These are phyloP conservation scores for Papiliotrema laurentii DNA, from an alignment of 1,284 basidiomycete genomes.

Conservation along the genomic window DNA sequence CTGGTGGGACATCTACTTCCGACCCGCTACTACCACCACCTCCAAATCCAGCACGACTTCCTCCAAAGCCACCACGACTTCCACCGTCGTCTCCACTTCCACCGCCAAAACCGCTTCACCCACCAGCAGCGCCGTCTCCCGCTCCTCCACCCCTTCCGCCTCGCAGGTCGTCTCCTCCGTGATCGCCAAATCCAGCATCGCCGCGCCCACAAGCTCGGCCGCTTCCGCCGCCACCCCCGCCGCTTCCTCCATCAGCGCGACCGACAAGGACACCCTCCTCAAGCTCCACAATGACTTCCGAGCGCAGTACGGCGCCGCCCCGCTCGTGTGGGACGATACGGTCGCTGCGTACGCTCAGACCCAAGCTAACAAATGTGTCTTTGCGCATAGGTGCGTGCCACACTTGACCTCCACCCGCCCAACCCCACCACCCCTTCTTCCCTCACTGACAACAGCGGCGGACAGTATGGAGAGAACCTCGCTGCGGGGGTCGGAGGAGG, in stretches of 20 bases:
- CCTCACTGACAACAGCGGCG: conserved; percentile 2
- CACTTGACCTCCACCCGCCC: no score
- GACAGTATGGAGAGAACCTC: conserved; percentile 28
- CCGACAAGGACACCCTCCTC: conserved; percentile 7
- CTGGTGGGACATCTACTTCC: no score
- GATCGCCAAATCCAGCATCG: not conserved
- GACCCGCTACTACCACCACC: no score
- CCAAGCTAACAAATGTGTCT: conserved; percentile 7
- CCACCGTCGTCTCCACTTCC: not conserved
- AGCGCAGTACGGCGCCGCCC: conserved; percentile 20
- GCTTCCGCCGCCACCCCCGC: not conserved
- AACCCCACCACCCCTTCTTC: no score
- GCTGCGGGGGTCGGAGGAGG: conserved; percentile 24
- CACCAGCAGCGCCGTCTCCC: not conserved
- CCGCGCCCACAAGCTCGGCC: not conserved
- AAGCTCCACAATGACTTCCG: conserved; percentile 37
- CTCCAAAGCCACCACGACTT: not conserved
- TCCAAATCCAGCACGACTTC: not conserved
- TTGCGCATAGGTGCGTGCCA: conserved; percentile 12
- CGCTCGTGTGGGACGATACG: conserved; percentile 12
- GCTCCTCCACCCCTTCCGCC: conserved; percentile 3
- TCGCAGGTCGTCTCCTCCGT: not conserved
- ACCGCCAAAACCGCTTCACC: not conserved
- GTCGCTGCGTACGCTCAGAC: conserved; percentile 9
- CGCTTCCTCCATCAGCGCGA: not conserved